Conservation (phyloP, 129 eudicot species). For the Helianthus annuus region DNA sequence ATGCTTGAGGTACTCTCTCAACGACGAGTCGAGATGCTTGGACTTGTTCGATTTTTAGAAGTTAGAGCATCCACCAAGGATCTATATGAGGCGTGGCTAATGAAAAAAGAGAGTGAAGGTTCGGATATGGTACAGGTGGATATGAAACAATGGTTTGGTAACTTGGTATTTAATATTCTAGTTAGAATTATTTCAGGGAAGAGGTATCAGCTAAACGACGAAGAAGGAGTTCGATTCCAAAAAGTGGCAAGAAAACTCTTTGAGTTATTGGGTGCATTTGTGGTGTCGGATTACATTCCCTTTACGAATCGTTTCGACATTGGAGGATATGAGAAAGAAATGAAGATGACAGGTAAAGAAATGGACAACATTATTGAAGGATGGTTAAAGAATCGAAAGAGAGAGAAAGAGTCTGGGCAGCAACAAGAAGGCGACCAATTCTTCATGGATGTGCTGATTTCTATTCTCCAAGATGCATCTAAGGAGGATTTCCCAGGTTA, state of each 20-base stretch:
- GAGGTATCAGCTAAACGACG: neutral
- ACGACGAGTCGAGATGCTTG: too few relatives aligned
- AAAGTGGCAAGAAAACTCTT: slow-evolving; percentile 3
- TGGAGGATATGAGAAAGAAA: slow-evolving; percentile 30
- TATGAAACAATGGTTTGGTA: too few relatives aligned
- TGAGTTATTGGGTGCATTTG: slow-evolving; percentile 29
- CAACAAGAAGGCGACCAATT: neutral
- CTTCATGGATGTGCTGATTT: neutral
- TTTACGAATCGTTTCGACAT: slow-evolving; percentile 35
- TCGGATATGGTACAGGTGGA: too few relatives aligned
- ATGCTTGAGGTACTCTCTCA: too few relatives aligned
- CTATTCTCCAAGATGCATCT: too few relatives aligned
- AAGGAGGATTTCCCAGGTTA: too few relatives aligned
- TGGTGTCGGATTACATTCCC: slow-evolving; percentile 4
- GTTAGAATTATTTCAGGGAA: too few relatives aligned
- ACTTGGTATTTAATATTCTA: too few relatives aligned
- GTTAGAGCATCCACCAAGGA: too few relatives aligned
- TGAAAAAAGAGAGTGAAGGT: too few relatives aligned
- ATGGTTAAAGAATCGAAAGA: slow-evolving; percentile 35
- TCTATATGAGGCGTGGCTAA: too few relatives aligned
- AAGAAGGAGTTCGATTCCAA: slow-evolving; percentile 6
- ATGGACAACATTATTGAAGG: slow-evolving; percentile 30
- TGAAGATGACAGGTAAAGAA: neutral
- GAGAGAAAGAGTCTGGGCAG: neutral
- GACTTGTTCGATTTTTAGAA: too few relatives aligned